Base-by-base conservation (phyloP, 768 basidiomycete genomes). In the Mycena vitilis region DNA sequence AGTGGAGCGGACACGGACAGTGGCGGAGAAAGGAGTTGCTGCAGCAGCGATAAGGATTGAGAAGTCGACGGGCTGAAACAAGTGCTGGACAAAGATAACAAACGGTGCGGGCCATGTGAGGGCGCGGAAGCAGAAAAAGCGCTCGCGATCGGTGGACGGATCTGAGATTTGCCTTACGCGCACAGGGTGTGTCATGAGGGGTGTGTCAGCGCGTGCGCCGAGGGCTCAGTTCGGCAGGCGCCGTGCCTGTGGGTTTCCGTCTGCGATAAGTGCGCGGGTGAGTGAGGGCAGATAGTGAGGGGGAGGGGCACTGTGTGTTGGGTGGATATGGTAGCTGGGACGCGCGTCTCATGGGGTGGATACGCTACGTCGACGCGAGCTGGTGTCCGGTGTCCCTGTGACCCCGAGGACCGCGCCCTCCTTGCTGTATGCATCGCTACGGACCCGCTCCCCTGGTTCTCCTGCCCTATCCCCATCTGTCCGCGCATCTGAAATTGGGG, bases 341-440 rank as follows among this genome's bases (percentile, higher is more conserved):
- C 30, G 30, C 30, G 30, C 30, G 30, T 30, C 30, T 30, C 30
- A 30, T 3, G n/a, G 49, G 49, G 49, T 51, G 49, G 7, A 25
- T 25, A 23, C 53, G 59, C 5, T 25, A 23, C 53, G 59, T 30
- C 30, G 30, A 30, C 30, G 30, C 30, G 30, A 30, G 30, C 30
- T 30, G 30, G 30, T 30, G 30, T 30, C 30, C 30, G 30, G 30
- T 52, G 51, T 51, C 54, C 61, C 52, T 4, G n/a, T 37, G 23
- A 47, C 64, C 63, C 64, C 64, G 12, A n/a, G 5, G 1, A 65
- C 25, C 30, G 11, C 42, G 9, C 37, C 48, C 66, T 57, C 66
- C 65, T 30, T 30, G 30, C 30, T 30, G 30, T 30, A 30, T 30
- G 30, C 30, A 30, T 66, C 58, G 58, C 65, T 60, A 66, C 65